Conservation (phyloP, 768 basidiomycete species). For the Candolleomyces aberdarensis region DNA sequence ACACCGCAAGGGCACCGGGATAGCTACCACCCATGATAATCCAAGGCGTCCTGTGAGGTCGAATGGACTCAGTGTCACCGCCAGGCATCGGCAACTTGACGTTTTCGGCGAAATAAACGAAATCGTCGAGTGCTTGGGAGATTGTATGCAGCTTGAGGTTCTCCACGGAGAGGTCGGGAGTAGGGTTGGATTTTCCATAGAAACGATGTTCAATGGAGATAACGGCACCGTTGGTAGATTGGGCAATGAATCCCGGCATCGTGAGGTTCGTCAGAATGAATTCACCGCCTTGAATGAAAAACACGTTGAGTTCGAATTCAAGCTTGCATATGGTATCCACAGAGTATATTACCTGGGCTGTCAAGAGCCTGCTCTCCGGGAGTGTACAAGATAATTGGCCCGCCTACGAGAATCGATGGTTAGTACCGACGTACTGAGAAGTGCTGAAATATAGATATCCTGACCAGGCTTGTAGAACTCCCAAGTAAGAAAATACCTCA, state of each 20-base stretch:
- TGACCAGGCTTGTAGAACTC: conserved; percentile 56
- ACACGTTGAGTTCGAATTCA: conserved; percentile 45
- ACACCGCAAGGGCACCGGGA: conserved; percentile 27
- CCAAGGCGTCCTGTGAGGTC: conserved; percentile 50
- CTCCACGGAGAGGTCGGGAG: conserved; percentile 50
- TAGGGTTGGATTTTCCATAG: conserved; percentile 71
- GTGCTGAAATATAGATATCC: not conserved
- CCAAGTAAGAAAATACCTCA: conserved; percentile 69
- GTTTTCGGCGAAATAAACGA: conserved; percentile 67
- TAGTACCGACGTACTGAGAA: not conserved
- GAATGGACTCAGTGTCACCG: conserved; percentile 45
- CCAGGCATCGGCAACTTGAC: conserved; percentile 65
- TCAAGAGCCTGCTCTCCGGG: conserved; percentile 63
- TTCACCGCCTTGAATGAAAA: not conserved
- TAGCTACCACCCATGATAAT: conserved; percentile 50
- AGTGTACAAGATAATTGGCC: conserved; percentile 61
- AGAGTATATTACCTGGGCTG: conserved; percentile 22
- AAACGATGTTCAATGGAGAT: conserved; percentile 71
- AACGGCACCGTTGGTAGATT: conserved; percentile 59
- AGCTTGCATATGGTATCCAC: not conserved
- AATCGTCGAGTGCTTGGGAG: conserved; percentile 70
- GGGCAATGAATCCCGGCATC: conserved; percentile 56
- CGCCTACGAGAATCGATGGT: conserved; percentile 9
- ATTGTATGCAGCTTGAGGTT: conserved; percentile 61
- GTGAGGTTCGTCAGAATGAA: conserved; percentile 44